phyloP scores from a whole-genome alignment of 352 stramenopile genomes.

The Pythium brassicae region DNA sequence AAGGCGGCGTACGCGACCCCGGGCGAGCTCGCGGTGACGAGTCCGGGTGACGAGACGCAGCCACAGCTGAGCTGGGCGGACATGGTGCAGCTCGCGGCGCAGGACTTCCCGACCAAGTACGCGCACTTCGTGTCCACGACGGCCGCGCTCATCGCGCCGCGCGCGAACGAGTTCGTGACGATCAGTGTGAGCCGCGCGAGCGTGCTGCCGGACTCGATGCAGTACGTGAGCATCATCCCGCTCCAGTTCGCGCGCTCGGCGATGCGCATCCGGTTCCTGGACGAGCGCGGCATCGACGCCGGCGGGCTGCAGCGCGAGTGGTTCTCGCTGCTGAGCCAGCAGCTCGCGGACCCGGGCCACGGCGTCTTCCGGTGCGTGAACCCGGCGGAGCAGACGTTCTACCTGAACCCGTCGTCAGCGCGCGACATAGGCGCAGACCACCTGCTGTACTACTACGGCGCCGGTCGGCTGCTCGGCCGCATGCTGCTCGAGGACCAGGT shows the following conservation, averaged over 20 bases:
- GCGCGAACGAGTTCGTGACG: constrained; percentile 64
- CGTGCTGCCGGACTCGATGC: constrained; percentile 67
- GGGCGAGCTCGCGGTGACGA: not conserved
- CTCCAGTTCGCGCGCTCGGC: constrained; percentile 56
- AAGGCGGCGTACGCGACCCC: no score
- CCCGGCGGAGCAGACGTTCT: constrained; percentile 33
- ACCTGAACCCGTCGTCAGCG: constrained; percentile 30
- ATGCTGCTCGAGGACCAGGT: constrained; percentile 85
- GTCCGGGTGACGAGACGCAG: no score
- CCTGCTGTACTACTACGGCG: constrained; percentile 39
- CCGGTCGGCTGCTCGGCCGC: constrained; percentile 41
- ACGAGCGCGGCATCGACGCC: constrained; percentile 83
- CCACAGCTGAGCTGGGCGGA: no score
- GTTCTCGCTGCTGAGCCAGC: constrained; percentile 56
- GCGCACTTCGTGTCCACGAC: constrained; percentile 19
- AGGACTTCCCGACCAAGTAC: constrained; percentile 1
- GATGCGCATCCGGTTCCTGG: constrained; percentile 86
- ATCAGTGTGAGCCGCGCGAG: constrained; percentile 38
- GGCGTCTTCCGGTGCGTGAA: constrained; percentile 30
- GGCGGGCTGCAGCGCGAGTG: constrained; percentile 92
- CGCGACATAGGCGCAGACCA: constrained; percentile 27
- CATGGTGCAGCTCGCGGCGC: no score
- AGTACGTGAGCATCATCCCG: constrained; percentile 58
- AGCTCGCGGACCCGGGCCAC: constrained; percentile 18
- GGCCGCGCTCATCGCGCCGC: constrained; percentile 52